A percentile compares a stretch with the other conserved stretches of the same genome.
phyloP scores from a whole-genome alignment of 1,139 yeast genomes.

The Wickerhamiella pararugosa region DNA sequence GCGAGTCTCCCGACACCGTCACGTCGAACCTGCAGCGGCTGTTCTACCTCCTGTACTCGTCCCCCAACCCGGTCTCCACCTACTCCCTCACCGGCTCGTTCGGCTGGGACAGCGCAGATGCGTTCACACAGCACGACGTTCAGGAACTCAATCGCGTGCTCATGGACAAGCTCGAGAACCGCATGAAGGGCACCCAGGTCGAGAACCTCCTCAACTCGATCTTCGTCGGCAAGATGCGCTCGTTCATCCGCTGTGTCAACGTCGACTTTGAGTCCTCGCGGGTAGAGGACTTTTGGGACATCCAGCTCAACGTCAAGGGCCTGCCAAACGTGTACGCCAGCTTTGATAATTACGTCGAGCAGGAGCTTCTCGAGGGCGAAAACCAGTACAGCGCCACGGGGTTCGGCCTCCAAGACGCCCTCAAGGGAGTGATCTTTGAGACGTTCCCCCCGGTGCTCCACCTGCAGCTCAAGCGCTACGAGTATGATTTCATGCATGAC shows the following conservation, averaged over 20 bases:
- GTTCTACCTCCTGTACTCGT: constrained; percentile 62
- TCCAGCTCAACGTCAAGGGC: constrained; percentile 85
- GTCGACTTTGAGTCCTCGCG: constrained; percentile 93
- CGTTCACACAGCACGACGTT: constrained; percentile 95
- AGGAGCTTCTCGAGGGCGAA: constrained; percentile 84
- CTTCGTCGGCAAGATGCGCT: constrained; percentile 94
- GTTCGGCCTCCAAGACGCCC: constrained; percentile 87
- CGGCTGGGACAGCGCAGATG: constrained; percentile 96
- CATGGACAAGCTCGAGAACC: constrained; percentile 85
- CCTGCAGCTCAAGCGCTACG: constrained; percentile 84
- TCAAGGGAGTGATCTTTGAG: constrained; percentile 87
- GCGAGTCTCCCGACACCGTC: constrained; percentile 40
- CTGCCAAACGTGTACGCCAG: constrained; percentile 58
- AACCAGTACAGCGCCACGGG: constrained; percentile 92
- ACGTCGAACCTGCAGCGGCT: constrained; percentile 78
- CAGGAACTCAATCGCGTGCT: constrained; percentile 90
- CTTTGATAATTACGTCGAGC: constrained; percentile 73
- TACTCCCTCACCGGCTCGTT: constrained; percentile 75
- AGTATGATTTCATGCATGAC: constrained; percentile 83
- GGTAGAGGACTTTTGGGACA: constrained; percentile 94
- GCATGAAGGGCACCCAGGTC: constrained; percentile 80
- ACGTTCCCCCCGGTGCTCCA: constrained; percentile 87
- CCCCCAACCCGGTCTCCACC: constrained; percentile 68
- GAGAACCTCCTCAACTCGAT: constrained; percentile 67
- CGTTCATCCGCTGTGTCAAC: constrained; percentile 80